These are phyloP conservation scores for Mrakia blollopis DNA, from an alignment of 768 basidiomycete genomes.

Conservation along the genomic window DNA sequence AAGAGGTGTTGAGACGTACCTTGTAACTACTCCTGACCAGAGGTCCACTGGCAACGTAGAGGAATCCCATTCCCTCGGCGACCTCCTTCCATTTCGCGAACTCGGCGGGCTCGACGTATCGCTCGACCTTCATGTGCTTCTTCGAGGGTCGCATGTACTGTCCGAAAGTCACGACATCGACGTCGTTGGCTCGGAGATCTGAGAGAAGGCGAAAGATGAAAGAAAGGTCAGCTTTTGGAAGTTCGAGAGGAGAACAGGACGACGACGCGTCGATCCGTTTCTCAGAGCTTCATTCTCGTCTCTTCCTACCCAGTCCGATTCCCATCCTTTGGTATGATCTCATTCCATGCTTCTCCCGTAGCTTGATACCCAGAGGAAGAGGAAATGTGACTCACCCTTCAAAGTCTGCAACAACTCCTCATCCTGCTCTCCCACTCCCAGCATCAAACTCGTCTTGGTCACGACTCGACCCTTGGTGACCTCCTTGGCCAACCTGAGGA, in stretches of 20 bases:
- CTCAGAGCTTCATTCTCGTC: background rate
- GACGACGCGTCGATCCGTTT: background rate
- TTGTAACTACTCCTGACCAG: conserved; percentile 95
- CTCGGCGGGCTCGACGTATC: conserved; percentile 89
- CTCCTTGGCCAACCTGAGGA: conserved; percentile 43
- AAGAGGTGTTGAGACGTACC: conserved; percentile 51
- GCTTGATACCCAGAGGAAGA: no score
- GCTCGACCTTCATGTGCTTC: conserved; percentile 96
- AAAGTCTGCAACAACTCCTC: conserved; percentile 78
- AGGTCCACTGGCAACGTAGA: conserved; percentile 95
- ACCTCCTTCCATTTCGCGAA: conserved; percentile 85
- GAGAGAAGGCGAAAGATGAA: conserved; percentile 15
- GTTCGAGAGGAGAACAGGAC: background rate
- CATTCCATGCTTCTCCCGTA: no score
- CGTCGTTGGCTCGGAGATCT: conserved; percentile 83
- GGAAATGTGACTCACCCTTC: conserved; percentile 55
- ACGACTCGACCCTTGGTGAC: conserved; percentile 48
- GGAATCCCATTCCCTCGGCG: conserved; percentile 89
- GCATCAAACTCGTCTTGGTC: conserved; percentile 98
- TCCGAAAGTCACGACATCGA: conserved; percentile 97
- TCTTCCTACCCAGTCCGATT: background rate
- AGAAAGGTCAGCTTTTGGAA: background rate
- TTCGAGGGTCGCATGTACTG: conserved; percentile 99
- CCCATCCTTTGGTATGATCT: no score
- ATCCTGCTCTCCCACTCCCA: conserved; percentile 86